Conservation (phyloP, 202 grass and related monocot genomes). For the Bolboschoenoplectus hybrid region DNA sequence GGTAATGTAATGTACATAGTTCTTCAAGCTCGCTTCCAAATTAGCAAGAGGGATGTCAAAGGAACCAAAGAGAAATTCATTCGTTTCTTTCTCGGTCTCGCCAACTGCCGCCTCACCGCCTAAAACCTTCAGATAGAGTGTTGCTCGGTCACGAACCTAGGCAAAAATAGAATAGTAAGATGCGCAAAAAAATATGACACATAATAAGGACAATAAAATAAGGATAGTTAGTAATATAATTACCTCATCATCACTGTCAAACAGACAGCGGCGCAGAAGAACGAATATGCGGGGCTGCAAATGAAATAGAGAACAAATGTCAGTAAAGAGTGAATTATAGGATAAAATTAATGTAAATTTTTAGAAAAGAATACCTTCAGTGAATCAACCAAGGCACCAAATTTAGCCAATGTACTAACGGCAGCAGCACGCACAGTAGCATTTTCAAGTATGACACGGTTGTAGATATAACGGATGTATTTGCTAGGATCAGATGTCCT, state of each 20-base stretch:
- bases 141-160: slow-evolving; percentile 91
- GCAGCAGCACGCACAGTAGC: slow-evolving; percentile 97
- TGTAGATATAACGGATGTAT: slow-evolving; percentile 99
- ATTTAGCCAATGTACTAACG: slow-evolving; percentile 96
- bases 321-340: slow-evolving; percentile 34
- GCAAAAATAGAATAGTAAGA: slow-evolving; percentile 18
- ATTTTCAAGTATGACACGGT: slow-evolving; percentile 99
- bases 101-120: slow-evolving; percentile 66
- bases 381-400: slow-evolving; percentile 86
- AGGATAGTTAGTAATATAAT: neutral
- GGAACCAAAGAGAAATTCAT: slow-evolving; percentile 90
- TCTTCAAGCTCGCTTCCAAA: slow-evolving; percentile 77
- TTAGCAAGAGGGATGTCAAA: slow-evolving; percentile 94
- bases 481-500: slow-evolving; percentile 97
- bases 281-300: slow-evolving; percentile 98
- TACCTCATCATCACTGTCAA: slow-evolving; percentile 99
- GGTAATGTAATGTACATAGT: slow-evolving; percentile 59
- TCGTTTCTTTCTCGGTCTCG: slow-evolving; percentile 77
- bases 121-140: slow-evolving; percentile 83
- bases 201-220: neutral
- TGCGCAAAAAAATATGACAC: slow-evolving; percentile 8
- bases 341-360: slow-evolving; percentile 4
- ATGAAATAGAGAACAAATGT: slow-evolving; percentile 35
- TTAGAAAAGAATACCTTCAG: slow-evolving; percentile 67
- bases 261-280: slow-evolving; percentile 90